phyloP scores from a whole-genome alignment of 768 basidiomycete genomes.

The Leccinellum luteum region DNA sequence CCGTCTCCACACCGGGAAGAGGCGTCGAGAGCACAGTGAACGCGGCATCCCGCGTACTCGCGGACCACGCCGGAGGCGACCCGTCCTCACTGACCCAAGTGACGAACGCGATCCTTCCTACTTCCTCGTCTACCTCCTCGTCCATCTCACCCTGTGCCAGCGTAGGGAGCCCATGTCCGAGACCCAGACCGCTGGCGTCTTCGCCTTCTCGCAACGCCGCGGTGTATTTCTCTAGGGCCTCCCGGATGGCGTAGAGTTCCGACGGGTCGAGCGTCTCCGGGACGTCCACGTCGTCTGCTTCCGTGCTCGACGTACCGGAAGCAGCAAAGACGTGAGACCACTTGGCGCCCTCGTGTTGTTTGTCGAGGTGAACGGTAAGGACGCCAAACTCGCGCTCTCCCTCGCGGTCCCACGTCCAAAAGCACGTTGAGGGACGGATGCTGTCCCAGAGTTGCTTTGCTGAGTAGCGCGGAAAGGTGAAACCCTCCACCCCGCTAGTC shows the following conservation, averaged over 20 bases:
- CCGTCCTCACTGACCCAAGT: slow-evolving; percentile 67
- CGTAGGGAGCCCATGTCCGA: slow-evolving; percentile 71
- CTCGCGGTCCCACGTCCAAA: slow-evolving; percentile 91
- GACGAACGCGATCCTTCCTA: slow-evolving; percentile 62
- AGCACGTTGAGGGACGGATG: slow-evolving; percentile 73
- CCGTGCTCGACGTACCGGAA: slow-evolving; percentile 33
- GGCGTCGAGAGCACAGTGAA: slow-evolving; percentile 66
- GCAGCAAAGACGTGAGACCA: slow-evolving; percentile 86
- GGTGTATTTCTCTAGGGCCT: slow-evolving; percentile 86
- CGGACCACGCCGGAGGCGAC: slow-evolving; percentile 41
- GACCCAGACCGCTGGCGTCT: slow-evolving; percentile 60
- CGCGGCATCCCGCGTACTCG: slow-evolving; percentile 33
- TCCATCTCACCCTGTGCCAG: slow-evolving; percentile 89
- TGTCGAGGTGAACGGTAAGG: slow-evolving; percentile 84
- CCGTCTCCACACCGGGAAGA: slow-evolving; percentile 50
- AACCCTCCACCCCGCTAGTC: slow-evolving; percentile 25
- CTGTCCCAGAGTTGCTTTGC: slow-evolving; percentile 73
- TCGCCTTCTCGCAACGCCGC: slow-evolving; percentile 53
- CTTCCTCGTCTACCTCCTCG: slow-evolving; percentile 77
- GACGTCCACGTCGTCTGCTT: slow-evolving; percentile 59
- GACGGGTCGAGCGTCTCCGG: slow-evolving; percentile 87
- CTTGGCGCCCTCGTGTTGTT: slow-evolving; percentile 74
- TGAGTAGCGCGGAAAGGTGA: slow-evolving; percentile 56
- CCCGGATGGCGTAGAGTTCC: slow-evolving; percentile 74
- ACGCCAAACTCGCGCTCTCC: slow-evolving; percentile 65